phyloP scores from a whole-genome alignment of 2,329 filamentous ascomycete genomes.

The Emergomyces africanus region DNA sequence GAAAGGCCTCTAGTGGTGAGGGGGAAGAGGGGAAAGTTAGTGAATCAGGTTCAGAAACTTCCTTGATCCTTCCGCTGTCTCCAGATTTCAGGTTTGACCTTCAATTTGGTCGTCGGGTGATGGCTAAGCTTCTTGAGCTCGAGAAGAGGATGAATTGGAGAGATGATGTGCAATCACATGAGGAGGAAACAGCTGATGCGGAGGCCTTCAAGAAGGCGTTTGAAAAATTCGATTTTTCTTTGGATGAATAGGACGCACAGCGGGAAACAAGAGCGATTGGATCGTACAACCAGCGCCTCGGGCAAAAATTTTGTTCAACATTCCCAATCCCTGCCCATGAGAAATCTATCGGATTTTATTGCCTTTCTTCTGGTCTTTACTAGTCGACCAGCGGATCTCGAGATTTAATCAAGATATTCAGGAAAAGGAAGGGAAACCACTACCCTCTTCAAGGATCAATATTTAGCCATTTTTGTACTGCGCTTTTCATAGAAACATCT shows the following conservation, averaged over 20 bases:
- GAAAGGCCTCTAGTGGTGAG: slow-evolving; percentile 13
- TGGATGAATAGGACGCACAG: slow-evolving; percentile 19
- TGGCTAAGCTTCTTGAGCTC: slow-evolving; percentile 74
- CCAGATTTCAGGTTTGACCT: slow-evolving; percentile 68
- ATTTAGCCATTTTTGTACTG: not conserved
- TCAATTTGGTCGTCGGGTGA: slow-evolving; percentile 75
- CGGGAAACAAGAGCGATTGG: not conserved
- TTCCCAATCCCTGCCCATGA: not conserved
- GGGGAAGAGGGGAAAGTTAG: slow-evolving; percentile 2
- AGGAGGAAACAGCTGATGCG: slow-evolving; percentile 68
- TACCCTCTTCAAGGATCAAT: not conserved
- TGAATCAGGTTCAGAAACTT: slow-evolving; percentile 45
- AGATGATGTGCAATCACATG: slow-evolving; percentile 63
- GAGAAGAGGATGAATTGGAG: slow-evolving; percentile 74
- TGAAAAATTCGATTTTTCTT: slow-evolving; percentile 73
- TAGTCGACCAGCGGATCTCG: not conserved
- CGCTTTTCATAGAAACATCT: not conserved
- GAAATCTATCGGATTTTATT: not conserved
- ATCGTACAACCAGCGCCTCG: not conserved
- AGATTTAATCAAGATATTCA: not conserved
- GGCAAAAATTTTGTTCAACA: not conserved
- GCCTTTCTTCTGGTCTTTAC: not conserved
- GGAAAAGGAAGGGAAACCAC: not conserved
- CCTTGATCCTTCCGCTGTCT: slow-evolving; percentile 61
- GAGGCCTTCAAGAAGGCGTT: slow-evolving; percentile 70